Percentiles rank a stretch among this genome's conserved stretches.
Evolutionary conservation across 2,329 filamentous ascomycete genomes (phyloP).

Genomic region (Fusarium begoniae): DNA sequence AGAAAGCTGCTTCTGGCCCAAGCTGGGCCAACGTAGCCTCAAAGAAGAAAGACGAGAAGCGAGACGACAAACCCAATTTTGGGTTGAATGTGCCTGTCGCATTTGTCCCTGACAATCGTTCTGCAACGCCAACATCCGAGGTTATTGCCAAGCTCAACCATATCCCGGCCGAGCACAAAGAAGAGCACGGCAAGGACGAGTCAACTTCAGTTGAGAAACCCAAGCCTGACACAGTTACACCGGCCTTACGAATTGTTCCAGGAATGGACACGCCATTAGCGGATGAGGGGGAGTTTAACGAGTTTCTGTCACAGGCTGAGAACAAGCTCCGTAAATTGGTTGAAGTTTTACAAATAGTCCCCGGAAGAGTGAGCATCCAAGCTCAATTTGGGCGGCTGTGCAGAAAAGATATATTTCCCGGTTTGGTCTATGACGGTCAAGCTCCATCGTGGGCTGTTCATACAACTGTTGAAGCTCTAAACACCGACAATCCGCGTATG

Average conservation of each 20-base stretch:
- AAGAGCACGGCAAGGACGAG: background rate
- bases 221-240: too few species aligned
- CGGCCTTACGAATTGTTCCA: background rate
- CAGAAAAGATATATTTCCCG: conserved; percentile 30
- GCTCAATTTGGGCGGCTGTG: conserved; percentile 45
- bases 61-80: conserved; percentile 1
- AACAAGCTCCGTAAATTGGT: conserved; percentile 17
- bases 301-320: conserved; percentile 21
- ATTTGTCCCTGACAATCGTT: background rate
- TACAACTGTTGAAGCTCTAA: conserved; percentile 10
- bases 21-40: conserved; percentile 22
- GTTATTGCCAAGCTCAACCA: too few species aligned
- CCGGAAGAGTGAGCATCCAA: conserved; percentile 40
- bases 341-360: conserved; percentile 31
- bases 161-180: background rate
- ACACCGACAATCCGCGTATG: conserved; percentile 8
- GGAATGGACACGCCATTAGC: conserved; percentile 6
- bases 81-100: conserved; percentile 13
- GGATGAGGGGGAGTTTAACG: background rate
- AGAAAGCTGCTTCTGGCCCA: conserved; percentile 13
- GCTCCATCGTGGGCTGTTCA: conserved; percentile 30
- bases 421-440: conserved; percentile 30
- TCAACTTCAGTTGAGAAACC: background rate
- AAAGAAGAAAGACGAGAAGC: background rate
- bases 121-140: background rate